phyloP scores from a whole-genome alignment of 1,139 yeast species.

The Debaryomyces robertsiae region DNA sequence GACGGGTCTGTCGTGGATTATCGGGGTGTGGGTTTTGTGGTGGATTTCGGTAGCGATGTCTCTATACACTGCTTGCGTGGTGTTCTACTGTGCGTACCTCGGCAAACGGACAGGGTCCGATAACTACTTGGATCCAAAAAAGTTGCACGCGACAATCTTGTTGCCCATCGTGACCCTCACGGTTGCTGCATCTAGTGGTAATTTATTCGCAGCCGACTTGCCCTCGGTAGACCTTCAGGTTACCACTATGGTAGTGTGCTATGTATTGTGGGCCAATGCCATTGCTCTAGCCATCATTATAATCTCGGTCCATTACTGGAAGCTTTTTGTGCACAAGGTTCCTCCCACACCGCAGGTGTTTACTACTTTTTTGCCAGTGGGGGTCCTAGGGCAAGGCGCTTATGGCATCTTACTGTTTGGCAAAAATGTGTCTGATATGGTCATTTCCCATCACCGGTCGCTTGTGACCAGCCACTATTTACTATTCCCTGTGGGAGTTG shows the following conservation, averaged over 20 bases:
- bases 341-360: slow-evolving; percentile 48
- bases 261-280: slow-evolving; percentile 70
- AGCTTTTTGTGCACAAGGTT: slow-evolving; percentile 57
- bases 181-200: slow-evolving; percentile 72
- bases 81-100: slow-evolving; percentile 46
- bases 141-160: slow-evolving; percentile 49
- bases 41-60: slow-evolving; percentile 62
- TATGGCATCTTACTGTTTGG: slow-evolving; percentile 67
- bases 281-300: slow-evolving; percentile 60
- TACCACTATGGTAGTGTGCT: slow-evolving; percentile 55
- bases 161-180: slow-evolving; percentile 78
- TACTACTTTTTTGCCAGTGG: slow-evolving; percentile 32
- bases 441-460: slow-evolving; percentile 14
- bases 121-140: slow-evolving; percentile 25
- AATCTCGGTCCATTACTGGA: slow-evolving; percentile 58
- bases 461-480: slow-evolving; percentile 9
- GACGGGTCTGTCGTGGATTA: slow-evolving; percentile 32
- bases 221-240: slow-evolving; percentile 46
- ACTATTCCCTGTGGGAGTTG: slow-evolving; percentile 1
- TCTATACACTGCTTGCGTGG: slow-evolving; percentile 58
- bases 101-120: slow-evolving; percentile 27
- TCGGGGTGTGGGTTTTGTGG: slow-evolving; percentile 63
- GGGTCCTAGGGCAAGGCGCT: slow-evolving; percentile 75
- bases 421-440: slow-evolving; percentile 28
- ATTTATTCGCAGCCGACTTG: slow-evolving; percentile 47